phyloP scores from a whole-genome alignment of 176 grass and related monocot species.

The Thalia dealbata region DNA sequence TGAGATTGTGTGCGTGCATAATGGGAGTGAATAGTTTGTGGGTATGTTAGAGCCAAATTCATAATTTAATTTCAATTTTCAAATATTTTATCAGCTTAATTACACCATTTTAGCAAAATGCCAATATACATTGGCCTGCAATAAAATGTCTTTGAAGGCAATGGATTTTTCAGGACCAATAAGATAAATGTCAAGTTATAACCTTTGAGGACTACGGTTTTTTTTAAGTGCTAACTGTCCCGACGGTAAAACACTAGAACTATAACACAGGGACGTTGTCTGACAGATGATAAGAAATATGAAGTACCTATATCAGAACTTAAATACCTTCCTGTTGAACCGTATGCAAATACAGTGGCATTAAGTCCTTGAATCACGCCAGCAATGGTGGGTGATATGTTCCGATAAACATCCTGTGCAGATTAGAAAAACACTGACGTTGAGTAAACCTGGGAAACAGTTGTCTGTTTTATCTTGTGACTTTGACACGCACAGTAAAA shows the following conservation, averaged over 20 bases:
- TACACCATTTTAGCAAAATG: neutral
- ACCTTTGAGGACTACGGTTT: too few relatives aligned
- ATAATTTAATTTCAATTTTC: neutral
- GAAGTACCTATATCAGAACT: neutral
- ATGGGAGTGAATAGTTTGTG: neutral
- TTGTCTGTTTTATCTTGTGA: neutral
- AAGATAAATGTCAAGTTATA: too few relatives aligned
- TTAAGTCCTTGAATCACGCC: slow-evolving; percentile 97
- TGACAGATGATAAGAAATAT: too few relatives aligned
- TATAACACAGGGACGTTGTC: too few relatives aligned
- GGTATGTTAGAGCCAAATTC: neutral
- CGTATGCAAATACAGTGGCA: slow-evolving; percentile 96
- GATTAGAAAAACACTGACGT: neutral
- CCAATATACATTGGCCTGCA: too few relatives aligned
- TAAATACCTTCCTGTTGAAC: slow-evolving; percentile 95
- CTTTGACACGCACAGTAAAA: neutral
- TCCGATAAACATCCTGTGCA: slow-evolving; percentile 76
- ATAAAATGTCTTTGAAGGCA: neutral
- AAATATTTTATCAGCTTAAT: neutral
- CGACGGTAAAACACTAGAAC: too few relatives aligned
- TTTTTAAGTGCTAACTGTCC: too few relatives aligned
- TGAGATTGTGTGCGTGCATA: neutral
- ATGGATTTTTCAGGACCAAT: too few relatives aligned
- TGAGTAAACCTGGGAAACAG: slow-evolving; percentile 4
- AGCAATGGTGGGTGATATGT: slow-evolving; percentile 78